A percentile compares a stretch with the other conserved stretches of the same genome.
phyloP scores from a whole-genome alignment of 345 rosid species.

The Leavenworthia alabamica region DNA sequence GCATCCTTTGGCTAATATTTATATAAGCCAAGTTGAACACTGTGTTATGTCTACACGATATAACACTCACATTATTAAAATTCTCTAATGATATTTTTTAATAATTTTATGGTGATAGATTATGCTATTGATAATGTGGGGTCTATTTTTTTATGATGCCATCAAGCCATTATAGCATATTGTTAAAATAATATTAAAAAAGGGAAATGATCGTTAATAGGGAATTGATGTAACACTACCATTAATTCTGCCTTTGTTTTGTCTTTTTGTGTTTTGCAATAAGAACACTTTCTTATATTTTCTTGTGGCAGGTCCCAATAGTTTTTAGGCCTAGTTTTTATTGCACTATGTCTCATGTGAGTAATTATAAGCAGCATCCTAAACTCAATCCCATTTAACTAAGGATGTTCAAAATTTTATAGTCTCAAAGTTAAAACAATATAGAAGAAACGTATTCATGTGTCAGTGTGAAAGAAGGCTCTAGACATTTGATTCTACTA shows the following conservation, averaged over 20 bases:
- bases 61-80: conserved; percentile 34
- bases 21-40: conserved; percentile 36
- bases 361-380: neutral
- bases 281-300: conserved; percentile 31
- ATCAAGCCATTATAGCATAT: conserved; percentile 47
- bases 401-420: neutral
- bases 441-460: conserved; percentile 22
- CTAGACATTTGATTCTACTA: conserved; percentile 26
- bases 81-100: conserved; percentile 26
- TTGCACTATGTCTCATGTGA: conserved; percentile 8
- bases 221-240: conserved; percentile 27
- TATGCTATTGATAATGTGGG: conserved; percentile 38
- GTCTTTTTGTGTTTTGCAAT: conserved; percentile 17
- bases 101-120: conserved; percentile 41
- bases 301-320: conserved; percentile 7
- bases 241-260: conserved; percentile 26
- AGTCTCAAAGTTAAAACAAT: conserved; percentile 10
- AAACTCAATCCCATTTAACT: neutral
- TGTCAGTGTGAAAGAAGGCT: conserved; percentile 13
- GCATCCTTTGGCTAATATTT: conserved; percentile 29
- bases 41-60: conserved; percentile 29
- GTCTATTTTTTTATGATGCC: conserved; percentile 42
- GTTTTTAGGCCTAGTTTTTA: neutral
- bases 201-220: conserved; percentile 5
- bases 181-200: neutral